Base-by-base conservation (phyloP, 192 early-diverging fungal genomes). In the Mortierella alpina region DNA sequence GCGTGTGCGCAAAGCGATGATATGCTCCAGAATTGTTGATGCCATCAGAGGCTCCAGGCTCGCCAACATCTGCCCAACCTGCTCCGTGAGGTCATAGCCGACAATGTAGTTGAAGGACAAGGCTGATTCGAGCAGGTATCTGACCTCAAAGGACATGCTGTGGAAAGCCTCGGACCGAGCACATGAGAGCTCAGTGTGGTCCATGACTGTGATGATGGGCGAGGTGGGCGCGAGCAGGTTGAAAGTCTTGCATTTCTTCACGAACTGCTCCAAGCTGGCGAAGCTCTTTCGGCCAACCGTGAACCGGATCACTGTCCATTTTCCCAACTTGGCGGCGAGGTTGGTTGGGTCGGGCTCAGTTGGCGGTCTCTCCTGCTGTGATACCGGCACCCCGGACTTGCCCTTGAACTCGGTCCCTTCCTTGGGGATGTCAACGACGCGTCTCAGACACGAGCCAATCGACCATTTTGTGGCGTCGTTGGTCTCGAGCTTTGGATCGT, bases 101-200 rank as follows among this genome's bases (percentile, higher is more conserved):
- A 82, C 59, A 15, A 90, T 58, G 7, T 67, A 83, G 14, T 85
- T 80, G 51, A 66, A 57, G 0, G 78, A 74, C 1, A 90, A 60
- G 1, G 78, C 70, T 9, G 82, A 75, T 59, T 90, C 89, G 0
- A 88, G 57, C 63, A 85, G 59, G 47, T 88, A 90, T 0, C 85
- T 75, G 0, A 85, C 79, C 9, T 88, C 85, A 46, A 84, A 90
- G 0, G 47, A 48, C 4, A 66, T 75, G 14, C 40, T 41, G 14
- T 49, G 53, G 51, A 75, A 68, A 0, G 5, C 9, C 8, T n/a
- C 68, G 65, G 68, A 45, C 46, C 74, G 61, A 15, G 3, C 7
- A 63, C 1, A 22, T 14, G 9, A 45, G 54, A 15, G 11, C 41
- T 0, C 31, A 31, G 31, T 31, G 31, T 31, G 31, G 52, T 65